phyloP scores from a whole-genome alignment of 1,139 yeast species.

The Suhomyces anneliseae region DNA sequence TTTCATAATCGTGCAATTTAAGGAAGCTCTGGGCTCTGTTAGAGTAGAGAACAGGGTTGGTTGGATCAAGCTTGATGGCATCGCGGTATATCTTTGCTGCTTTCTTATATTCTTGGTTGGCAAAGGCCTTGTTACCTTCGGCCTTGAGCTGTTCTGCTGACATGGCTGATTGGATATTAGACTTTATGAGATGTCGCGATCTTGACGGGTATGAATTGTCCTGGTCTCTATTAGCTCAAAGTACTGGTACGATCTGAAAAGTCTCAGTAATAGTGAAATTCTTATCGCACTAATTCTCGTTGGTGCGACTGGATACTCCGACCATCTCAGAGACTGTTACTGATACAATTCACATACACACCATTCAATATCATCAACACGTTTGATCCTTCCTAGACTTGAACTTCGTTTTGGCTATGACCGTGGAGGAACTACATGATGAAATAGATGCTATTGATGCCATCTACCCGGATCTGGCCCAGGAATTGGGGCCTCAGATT shows the following conservation, averaged over 20 bases:
- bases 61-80: conserved; percentile 59
- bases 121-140: conserved; percentile 70
- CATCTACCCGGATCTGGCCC: conserved; percentile 68
- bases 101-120: conserved; percentile 46
- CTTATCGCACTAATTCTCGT: no score
- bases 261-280: no score
- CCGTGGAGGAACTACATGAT: conserved; percentile 63
- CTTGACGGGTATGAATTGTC: no score
- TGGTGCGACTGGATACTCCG: no score
- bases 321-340: no score
- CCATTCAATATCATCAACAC: no score
- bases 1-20: conserved; percentile 52
- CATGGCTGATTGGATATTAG: conserved; percentile 2
- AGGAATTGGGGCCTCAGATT: conserved; percentile 33
- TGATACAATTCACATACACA: no score
- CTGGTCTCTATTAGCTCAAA: no score
- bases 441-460: conserved; percentile 86
- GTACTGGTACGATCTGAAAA: no score
- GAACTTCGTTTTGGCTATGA: conserved; percentile 21
- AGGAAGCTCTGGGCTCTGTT: conserved; percentile 77
- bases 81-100: conserved; percentile 67
- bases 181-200: no score
- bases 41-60: conserved; percentile 66
- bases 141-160: conserved; percentile 33
- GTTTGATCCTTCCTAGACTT: no score